Evolutionary conservation across 2,329 filamentous ascomycete species (phyloP).

Genomic region (Alternaria triticimaculans): DNA sequence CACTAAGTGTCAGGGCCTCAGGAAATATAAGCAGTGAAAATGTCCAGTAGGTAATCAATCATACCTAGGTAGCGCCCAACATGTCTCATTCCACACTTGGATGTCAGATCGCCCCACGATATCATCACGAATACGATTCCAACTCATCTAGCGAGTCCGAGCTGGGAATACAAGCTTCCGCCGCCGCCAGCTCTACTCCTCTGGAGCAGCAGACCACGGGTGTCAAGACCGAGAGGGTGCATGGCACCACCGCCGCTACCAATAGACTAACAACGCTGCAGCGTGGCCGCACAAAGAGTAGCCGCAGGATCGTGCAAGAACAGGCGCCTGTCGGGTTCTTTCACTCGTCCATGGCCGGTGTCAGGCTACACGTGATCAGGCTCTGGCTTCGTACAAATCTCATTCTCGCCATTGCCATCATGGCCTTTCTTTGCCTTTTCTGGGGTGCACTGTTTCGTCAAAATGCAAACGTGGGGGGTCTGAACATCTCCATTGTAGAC

Average conservation of each 20-base stretch:
- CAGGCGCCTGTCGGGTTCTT: conserved; percentile 35
- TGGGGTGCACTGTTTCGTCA: conserved; percentile 41
- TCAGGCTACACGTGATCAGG: conserved; percentile 37
- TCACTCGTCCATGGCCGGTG: conserved; percentile 39
- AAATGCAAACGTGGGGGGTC: conserved; percentile 29
- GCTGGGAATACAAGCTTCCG: conserved; percentile 7
- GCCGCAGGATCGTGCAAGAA: conserved; percentile 14
- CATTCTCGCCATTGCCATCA: conserved; percentile 33
- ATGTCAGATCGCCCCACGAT: conserved; percentile 37
- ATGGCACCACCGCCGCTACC: conserved; percentile 9
- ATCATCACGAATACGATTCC: conserved; percentile 25
- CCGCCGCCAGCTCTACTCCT: neutral
- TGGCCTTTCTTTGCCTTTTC: conserved; percentile 35
- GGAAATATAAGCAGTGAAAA: neutral
- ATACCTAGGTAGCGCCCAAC: neutral
- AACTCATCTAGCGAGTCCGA: conserved; percentile 18
- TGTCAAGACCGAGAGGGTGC: conserved; percentile 32
- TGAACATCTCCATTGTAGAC: conserved; percentile 67
- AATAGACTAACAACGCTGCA: conserved; percentile 19
- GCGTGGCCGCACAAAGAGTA: conserved; percentile 27
- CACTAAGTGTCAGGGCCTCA: neutral
- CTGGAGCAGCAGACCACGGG: conserved; percentile 12
- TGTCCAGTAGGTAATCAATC: neutral
- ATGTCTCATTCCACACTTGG: conserved; percentile 30
- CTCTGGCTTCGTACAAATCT: conserved; percentile 38